Evolutionary conservation across 495 filamentous ascomycete genomes (phyloP).

Genomic region (Xylaria castorea): DNA sequence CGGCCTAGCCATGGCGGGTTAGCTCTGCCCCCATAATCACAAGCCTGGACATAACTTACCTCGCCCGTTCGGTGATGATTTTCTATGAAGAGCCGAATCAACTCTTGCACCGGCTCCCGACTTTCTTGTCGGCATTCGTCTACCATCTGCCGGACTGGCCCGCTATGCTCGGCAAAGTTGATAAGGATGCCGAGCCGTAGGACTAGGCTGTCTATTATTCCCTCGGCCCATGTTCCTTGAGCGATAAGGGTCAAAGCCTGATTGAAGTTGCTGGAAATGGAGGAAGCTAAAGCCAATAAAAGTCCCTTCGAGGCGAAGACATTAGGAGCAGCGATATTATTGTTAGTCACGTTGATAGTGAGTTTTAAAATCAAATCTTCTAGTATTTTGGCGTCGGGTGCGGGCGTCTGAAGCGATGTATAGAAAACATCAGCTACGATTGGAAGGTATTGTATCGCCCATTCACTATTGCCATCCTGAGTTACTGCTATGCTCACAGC

Average conservation of each 20-base stretch:
- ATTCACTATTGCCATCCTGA: constrained; percentile 38
- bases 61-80: constrained; percentile 56
- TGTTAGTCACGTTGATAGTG: constrained; percentile 87
- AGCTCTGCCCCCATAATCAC: constrained; percentile 4
- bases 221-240: constrained; percentile 45
- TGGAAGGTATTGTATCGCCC: constrained; percentile 50
- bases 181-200: constrained; percentile 84
- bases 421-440: constrained; percentile 48
- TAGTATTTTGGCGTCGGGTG: constrained; percentile 42
- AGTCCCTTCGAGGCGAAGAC: constrained; percentile 65
- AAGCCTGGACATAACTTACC: constrained; percentile 54
- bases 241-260: constrained; percentile 52
- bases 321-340: constrained; percentile 70
- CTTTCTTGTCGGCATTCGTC: constrained; percentile 37
- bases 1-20: constrained; percentile 61
- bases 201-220: constrained; percentile 72
- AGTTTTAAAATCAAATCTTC: constrained; percentile 67
- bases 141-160: constrained; percentile 43
- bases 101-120: constrained; percentile 49
- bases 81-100: constrained; percentile 60
- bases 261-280: constrained; percentile 47
- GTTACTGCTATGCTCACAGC: constrained; percentile 51
- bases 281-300: constrained; percentile 60
- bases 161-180: constrained; percentile 79
- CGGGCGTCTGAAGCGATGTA: constrained; percentile 41